Percentiles rank a stretch among this genome's conserved stretches.
Evolutionary conservation across 768 basidiomycete genomes (phyloP).

Genomic region (Paxillus rubicundulus): DNA sequence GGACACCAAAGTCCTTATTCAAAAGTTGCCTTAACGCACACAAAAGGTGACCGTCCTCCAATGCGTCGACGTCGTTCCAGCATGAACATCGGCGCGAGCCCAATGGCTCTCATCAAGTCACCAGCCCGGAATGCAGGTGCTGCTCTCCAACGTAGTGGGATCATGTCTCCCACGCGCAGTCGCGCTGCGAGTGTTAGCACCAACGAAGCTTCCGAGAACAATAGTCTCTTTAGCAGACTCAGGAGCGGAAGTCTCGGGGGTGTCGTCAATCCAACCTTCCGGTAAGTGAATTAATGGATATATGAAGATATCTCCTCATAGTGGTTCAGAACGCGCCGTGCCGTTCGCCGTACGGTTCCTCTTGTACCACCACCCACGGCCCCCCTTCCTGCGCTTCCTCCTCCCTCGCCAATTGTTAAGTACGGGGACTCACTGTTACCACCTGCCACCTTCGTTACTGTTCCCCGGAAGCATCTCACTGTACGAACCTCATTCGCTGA

Average conservation of each 20-base stretch:
- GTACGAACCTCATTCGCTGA: conserved; percentile 1
- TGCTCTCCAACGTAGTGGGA: conserved; percentile 48
- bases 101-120: conserved; percentile 58
- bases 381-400: conserved; percentile 29
- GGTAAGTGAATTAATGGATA: conserved; percentile 26
- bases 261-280: conserved; percentile 28
- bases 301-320: neutral
- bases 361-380: conserved; percentile 26
- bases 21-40: conserved; percentile 18
- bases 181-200: conserved; percentile 46
- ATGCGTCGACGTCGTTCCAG: conserved; percentile 65
- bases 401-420: conserved; percentile 20
- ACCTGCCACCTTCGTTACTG: conserved; percentile 14
- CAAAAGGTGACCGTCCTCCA: conserved; percentile 35
- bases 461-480: conserved; percentile 20
- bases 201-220: conserved; percentile 35
- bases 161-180: conserved; percentile 38
- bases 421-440: conserved; percentile 15
- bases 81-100: conserved; percentile 50
- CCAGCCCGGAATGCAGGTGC: conserved; percentile 49
- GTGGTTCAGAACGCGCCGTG: conserved; percentile 39
- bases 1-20: conserved; percentile 26
- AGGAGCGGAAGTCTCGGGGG: conserved; percentile 52
- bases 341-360: conserved; percentile 31
- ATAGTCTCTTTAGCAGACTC: conserved; percentile 49